Conservation (phyloP, 371 early-diverging fungal genomes). For the Haplosporangium sp. region DNA sequence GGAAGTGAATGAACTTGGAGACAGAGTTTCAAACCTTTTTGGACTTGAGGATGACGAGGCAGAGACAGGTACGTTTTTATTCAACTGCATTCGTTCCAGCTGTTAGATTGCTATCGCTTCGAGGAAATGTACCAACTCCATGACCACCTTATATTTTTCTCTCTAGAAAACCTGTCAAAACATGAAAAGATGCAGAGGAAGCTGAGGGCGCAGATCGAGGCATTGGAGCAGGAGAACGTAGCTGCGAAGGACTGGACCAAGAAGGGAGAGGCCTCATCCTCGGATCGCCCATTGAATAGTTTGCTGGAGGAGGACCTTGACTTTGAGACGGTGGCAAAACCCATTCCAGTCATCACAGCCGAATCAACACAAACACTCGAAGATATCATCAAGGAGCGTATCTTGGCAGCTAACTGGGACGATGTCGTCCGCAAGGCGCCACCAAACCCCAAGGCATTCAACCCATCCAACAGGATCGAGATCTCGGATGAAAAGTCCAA, state of each 20-base stretch:
- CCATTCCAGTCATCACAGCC: constrained; percentile 95
- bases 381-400: constrained; percentile 93
- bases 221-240: constrained; percentile 89
- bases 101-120: too few species aligned
- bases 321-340: constrained; percentile 78
- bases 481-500: constrained; percentile 85
- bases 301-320: constrained; percentile 94
- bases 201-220: constrained; percentile 76
- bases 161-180: constrained; percentile 64
- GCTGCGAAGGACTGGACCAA: constrained; percentile 89
- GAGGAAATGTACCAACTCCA: constrained; percentile 3
- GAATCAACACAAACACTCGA: constrained; percentile 90
- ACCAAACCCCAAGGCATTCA: constrained; percentile 75
- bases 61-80: constrained; percentile 40
- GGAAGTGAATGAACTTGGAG: constrained; percentile 56
- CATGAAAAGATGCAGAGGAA: constrained; percentile 82
- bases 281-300: constrained; percentile 90
- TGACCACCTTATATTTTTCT: not conserved
- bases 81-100: not conserved
- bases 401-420: constrained; percentile 85
- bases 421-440: constrained; percentile 91
- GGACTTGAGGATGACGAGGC: constrained; percentile 66
- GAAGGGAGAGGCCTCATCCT: constrained; percentile 82
- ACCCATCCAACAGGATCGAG: constrained; percentile 83
- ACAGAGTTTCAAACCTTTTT: constrained; percentile 62